phyloP scores from a whole-genome alignment of 2,329 filamentous ascomycete species.

The Ramularia collo-cygni region DNA sequence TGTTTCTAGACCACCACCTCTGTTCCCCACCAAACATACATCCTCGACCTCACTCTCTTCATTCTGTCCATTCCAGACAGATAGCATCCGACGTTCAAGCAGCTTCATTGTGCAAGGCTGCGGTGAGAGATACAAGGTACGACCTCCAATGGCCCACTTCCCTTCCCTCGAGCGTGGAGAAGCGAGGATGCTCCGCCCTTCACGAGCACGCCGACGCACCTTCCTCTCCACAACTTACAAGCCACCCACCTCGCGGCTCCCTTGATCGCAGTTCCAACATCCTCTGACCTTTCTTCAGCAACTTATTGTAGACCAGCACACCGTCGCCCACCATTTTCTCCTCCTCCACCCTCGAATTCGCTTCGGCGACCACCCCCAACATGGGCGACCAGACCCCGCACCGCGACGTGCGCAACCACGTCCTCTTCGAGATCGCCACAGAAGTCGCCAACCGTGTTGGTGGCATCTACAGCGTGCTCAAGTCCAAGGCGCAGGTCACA shows the following conservation, averaged over 20 bases:
- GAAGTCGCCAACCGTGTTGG: slow-evolving; percentile 97
- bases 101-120: no score
- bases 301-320: background rate
- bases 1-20: no score
- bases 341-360: background rate
- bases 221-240: slow-evolving; percentile 1
- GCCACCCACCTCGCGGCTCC: slow-evolving; percentile 1
- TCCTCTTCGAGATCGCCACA: slow-evolving; percentile 93
- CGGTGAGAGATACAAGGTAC: no score
- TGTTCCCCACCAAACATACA: no score
- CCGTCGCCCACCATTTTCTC: no score
- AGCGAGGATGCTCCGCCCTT: no score
- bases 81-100: no score
- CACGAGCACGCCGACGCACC: no score
- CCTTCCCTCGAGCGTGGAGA: no score
- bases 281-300: slow-evolving; percentile 1
- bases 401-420: slow-evolving; percentile 84
- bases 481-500: slow-evolving; percentile 96
- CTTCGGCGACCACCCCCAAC: slow-evolving; percentile 9
- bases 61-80: no score
- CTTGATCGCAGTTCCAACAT: background rate
- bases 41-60: no score
- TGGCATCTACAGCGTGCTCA: slow-evolving; percentile 98
- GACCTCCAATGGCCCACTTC: no score
- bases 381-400: slow-evolving; percentile 32